A percentile compares a stretch with the other conserved stretches of the same genome.
These are phyloP conservation scores for Thermomyces lanuginosus DNA, from an alignment of 2,329 filamentous ascomycete genomes.

Conservation along the genomic window DNA sequence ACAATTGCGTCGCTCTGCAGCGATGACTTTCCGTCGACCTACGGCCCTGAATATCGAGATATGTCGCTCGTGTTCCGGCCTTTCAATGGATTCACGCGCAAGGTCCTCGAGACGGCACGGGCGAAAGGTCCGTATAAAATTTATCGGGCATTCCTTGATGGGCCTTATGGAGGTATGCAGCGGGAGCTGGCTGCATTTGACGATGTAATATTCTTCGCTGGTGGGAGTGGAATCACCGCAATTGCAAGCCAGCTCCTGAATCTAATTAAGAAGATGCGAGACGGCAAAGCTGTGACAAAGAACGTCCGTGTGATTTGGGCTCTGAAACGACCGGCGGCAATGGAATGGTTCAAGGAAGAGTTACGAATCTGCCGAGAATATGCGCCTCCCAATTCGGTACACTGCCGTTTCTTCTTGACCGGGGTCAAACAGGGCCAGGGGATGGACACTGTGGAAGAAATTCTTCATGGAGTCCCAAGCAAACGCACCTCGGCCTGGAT, in stretches of 20 bases:
- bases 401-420: conserved; percentile 90
- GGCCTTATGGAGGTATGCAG: conserved; percentile 88
- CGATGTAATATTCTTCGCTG: conserved; percentile 80
- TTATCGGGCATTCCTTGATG: conserved; percentile 82
- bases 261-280: conserved; percentile 90
- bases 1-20: conserved; percentile 87
- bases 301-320: conserved; percentile 90
- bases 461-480: conserved; percentile 70
- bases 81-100: conserved; percentile 75
- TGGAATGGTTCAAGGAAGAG: conserved; percentile 97
- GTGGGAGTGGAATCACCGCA: conserved; percentile 86
- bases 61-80: conserved; percentile 84
- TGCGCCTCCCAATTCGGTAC: conserved; percentile 73
- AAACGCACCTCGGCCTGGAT: conserved; percentile 78
- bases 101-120: conserved; percentile 66
- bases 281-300: conserved; percentile 83
- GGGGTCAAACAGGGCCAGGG: conserved; percentile 25
- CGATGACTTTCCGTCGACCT: conserved; percentile 82
- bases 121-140: conserved; percentile 81
- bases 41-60: conserved; percentile 74
- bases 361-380: conserved; percentile 78
- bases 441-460: conserved; percentile 59
- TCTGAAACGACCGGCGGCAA: conserved; percentile 73
- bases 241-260: conserved; percentile 82
- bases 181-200: conserved; percentile 82